Evolutionary conservation across 2,329 filamentous ascomycete genomes (phyloP).

Genomic region (Sclerotiophoma versabilis): DNA sequence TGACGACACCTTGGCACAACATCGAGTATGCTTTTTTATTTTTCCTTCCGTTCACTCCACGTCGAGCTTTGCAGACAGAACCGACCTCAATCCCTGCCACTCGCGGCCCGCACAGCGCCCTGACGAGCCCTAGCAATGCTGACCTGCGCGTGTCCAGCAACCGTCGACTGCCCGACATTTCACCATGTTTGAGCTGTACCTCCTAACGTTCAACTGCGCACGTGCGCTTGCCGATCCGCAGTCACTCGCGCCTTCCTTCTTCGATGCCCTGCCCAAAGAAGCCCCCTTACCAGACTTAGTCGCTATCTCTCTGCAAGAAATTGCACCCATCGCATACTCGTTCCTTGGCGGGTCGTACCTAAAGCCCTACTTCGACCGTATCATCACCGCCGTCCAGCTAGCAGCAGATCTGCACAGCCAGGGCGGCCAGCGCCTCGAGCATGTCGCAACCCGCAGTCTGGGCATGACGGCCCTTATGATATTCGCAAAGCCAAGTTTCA

Average conservation of each 20-base stretch:
- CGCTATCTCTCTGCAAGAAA: constrained; percentile 79
- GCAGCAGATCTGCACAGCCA: constrained; percentile 62
- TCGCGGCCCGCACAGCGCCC: not conserved
- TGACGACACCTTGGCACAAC: not conserved
- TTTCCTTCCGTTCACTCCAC: not conserved
- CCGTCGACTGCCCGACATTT: not conserved
- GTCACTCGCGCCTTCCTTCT: constrained; percentile 74
- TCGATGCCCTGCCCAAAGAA: constrained; percentile 47
- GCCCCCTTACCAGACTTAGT: constrained; percentile 70
- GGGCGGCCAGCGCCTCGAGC: constrained; percentile 65
- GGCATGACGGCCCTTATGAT: constrained; percentile 92
- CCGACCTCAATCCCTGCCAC: constrained; percentile 12
- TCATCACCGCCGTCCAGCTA: constrained; percentile 74
- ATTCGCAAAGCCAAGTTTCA: constrained; percentile 71
- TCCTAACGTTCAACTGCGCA: constrained; percentile 90
- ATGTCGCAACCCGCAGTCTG: constrained; percentile 74
- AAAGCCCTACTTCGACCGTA: constrained; percentile 74
- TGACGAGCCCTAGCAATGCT: constrained; percentile 26
- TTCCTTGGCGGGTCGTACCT: constrained; percentile 87
- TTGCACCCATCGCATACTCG: constrained; percentile 81
- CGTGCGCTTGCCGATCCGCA: constrained; percentile 73
- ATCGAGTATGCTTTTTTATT: constrained; percentile 4
- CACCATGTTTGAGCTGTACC: constrained; percentile 69
- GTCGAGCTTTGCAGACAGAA: not conserved
- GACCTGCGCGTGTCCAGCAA: constrained; percentile 26